Evolutionary conservation across 768 basidiomycete species (phyloP).

Genomic region (Lactarius tabidus): DNA sequence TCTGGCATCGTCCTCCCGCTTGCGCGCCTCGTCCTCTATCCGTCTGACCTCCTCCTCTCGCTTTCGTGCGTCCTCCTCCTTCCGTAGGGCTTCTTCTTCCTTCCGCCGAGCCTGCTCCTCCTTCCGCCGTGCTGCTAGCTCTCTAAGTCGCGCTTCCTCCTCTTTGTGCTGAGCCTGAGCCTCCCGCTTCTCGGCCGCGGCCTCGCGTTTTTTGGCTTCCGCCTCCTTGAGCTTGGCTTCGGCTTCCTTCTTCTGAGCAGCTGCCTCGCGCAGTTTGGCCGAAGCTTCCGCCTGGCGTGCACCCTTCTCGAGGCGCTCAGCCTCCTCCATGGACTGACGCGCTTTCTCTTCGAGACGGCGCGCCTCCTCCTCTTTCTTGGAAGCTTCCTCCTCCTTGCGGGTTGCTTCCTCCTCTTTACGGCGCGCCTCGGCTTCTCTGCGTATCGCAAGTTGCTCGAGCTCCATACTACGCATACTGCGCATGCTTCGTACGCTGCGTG

Average conservation of each 20-base stretch:
- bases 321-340: conserved; percentile 24
- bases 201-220: conserved; percentile 34
- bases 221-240: conserved; percentile 28
- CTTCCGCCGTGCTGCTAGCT: conserved; percentile 34
- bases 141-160: conserved; percentile 32
- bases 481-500: conserved; percentile 18
- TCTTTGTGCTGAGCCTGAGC: conserved; percentile 34
- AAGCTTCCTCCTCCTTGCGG: conserved; percentile 31
- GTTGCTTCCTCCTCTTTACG: conserved; percentile 31
- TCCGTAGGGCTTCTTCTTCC: conserved; percentile 35
- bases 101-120: conserved; percentile 28
- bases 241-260: conserved; percentile 22
- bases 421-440: conserved; percentile 23
- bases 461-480: conserved; percentile 23
- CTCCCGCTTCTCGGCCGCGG: conserved; percentile 34
- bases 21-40: conserved; percentile 34
- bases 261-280: conserved; percentile 25
- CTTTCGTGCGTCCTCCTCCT: conserved; percentile 30
- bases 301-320: conserved; percentile 25
- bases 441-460: conserved; percentile 25
- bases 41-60: conserved; percentile 32
- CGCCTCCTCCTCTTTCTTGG: conserved; percentile 28
- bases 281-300: conserved; percentile 28
- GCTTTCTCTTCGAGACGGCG: conserved; percentile 28
- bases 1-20: conserved; percentile 37